Base-by-base conservation (phyloP, 768 basidiomycete species). In the Daedaleopsis sinensis region DNA sequence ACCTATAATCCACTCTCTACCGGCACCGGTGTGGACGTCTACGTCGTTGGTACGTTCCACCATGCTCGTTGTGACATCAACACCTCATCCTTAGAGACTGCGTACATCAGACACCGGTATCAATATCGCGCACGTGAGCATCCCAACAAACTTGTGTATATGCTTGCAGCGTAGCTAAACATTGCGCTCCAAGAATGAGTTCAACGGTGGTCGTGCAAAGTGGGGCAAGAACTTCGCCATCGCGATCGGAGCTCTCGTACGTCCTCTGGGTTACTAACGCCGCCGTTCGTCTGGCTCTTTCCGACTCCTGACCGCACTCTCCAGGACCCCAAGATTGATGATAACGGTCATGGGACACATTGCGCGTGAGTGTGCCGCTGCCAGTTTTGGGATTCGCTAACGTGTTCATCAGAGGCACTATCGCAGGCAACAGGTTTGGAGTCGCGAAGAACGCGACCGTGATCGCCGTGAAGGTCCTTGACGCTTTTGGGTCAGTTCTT, bases 381-480 rank as follows among this genome's bases (percentile, higher is more conserved):
- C 21, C 19, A 48, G 19, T 9, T 13, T 21, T 19, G 24, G 19
- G n/a, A 23, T 19, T 5, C 24, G 19, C 47, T 48, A 13, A 27
- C 21, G 19, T 19, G 2, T 13, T 27, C 19, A 19, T 18, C 8
- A 48, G 47, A 10, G 47, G 47, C 21, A 48, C 36, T 16, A 36
- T 36, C 19, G 52, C 35, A 1, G 36, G 52, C 18, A 52, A n/a
- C 10, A 37, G 16, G 9, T 38, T 18, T n/a, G 70, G 70, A 37
- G 59, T 68, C 10, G 70, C 69, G 1, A 70, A 67, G 16, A 32
- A 35, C n/a, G 63, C 67, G 6, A 59, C 52, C n/a, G 27, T 70
- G 49, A 51, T 70, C 55, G 67, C 67, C 1, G 66, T 71, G 24
- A 71, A 70, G 54, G 69, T 70, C 10, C 69, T 68, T 23, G 18